phyloP scores from a whole-genome alignment of 352 stramenopile species.

The Globisporangium rhizosaccharum region DNA sequence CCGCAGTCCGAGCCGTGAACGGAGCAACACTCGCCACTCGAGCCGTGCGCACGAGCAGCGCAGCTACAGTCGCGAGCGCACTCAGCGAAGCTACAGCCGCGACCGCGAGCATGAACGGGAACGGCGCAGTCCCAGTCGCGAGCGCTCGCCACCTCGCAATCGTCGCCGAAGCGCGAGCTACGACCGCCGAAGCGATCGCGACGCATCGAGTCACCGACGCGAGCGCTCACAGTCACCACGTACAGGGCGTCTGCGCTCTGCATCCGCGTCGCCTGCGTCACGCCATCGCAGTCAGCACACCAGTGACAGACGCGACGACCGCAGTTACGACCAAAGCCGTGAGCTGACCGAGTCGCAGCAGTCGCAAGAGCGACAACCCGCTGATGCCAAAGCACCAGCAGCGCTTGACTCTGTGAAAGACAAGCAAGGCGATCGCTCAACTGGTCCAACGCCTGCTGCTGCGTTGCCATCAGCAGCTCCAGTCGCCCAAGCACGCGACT shows the following conservation, averaged over 20 bases:
- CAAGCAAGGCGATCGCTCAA: too few relatives aligned
- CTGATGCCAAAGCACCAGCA: not conserved
- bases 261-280: too few relatives aligned
- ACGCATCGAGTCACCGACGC: slow-evolving; percentile 2
- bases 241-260: too few relatives aligned
- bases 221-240: not conserved
- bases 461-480: too few relatives aligned
- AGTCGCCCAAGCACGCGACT: too few relatives aligned
- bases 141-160: slow-evolving; percentile 1
- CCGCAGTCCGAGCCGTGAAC: slow-evolving; percentile 5
- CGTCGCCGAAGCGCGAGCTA: slow-evolving; percentile 5
- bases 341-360: not conserved
- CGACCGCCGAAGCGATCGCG: slow-evolving; percentile 5
- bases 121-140: slow-evolving; percentile 11
- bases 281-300: too few relatives aligned
- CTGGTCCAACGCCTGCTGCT: too few relatives aligned
- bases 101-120: slow-evolving; percentile 13
- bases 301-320: not conserved
- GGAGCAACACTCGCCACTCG: not conserved
- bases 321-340: not conserved
- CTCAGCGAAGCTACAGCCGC: slow-evolving; percentile 14
- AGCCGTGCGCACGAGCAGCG: slow-evolving; percentile 3
- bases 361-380: not conserved
- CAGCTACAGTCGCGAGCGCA: slow-evolving; percentile 8
- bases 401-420: slow-evolving; percentile 25